A percentile compares a stretch with the other conserved stretches of the same genome.
Evolutionary conservation across 208 protist species (phyloP).

Genomic region (Borovskyia barvae): DNA sequence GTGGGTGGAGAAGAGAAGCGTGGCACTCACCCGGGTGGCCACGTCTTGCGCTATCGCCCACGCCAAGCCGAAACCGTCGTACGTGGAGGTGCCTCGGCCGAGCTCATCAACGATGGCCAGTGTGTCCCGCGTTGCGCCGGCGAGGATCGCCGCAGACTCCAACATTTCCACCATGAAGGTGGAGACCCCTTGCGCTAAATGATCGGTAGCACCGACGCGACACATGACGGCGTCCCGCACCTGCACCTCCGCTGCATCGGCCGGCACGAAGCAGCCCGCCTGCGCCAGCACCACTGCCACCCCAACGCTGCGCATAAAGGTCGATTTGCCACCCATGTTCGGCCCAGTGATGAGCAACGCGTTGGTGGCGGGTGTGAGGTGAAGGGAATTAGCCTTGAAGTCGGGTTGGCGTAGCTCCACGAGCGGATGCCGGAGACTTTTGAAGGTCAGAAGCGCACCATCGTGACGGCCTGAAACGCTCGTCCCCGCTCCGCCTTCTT

Average conservation of each 20-base stretch:
- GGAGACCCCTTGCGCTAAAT: slow-evolving; percentile 91
- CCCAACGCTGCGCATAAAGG: slow-evolving; percentile 97
- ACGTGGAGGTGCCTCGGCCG: slow-evolving; percentile 98
- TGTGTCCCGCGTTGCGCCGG: slow-evolving; percentile 91
- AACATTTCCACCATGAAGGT: slow-evolving; percentile 99
- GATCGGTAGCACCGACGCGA: slow-evolving; percentile 98
- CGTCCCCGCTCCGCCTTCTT: background rate
- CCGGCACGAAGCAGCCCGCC: slow-evolving; percentile 99
- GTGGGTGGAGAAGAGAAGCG: slow-evolving; percentile 99
- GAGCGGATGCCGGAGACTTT: slow-evolving; percentile 82
- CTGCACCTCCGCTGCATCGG: slow-evolving; percentile 73
- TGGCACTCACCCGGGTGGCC: slow-evolving; percentile 66
- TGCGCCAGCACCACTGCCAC: slow-evolving; percentile 98
- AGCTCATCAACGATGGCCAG: slow-evolving; percentile 99
- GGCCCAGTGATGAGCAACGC: slow-evolving; percentile 89
- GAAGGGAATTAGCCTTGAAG: slow-evolving; percentile 79
- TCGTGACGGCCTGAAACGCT: background rate
- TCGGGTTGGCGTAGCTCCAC: slow-evolving; percentile 81
- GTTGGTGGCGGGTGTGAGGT: slow-evolving; percentile 77
- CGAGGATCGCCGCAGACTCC: slow-evolving; percentile 97
- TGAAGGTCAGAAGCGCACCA: slow-evolving; percentile 50
- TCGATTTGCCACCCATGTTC: slow-evolving; percentile 99
- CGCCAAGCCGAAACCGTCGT: slow-evolving; percentile 99
- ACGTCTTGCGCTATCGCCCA: slow-evolving; percentile 98
- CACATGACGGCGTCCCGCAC: slow-evolving; percentile 96